These are phyloP conservation scores for Colletotrichum scovillei DNA, from an alignment of 2,329 filamentous ascomycete species.

Conservation along the genomic window DNA sequence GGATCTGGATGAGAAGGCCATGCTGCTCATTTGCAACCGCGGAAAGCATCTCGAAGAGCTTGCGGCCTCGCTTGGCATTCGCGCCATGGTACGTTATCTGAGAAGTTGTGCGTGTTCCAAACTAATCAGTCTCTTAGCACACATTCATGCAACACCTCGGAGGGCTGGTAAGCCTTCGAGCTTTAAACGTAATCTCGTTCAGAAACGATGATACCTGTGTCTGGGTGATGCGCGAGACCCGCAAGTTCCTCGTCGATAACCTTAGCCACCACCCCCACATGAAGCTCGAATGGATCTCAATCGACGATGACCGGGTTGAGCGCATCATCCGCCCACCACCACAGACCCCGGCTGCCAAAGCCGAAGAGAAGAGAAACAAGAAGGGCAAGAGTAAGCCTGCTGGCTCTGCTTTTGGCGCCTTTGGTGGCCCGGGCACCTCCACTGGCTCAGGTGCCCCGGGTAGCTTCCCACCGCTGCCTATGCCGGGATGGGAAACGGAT, in stretches of 20 bases:
- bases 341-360: constrained; percentile 40
- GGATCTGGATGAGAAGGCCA: constrained; percentile 67
- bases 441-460: constrained; percentile 22
- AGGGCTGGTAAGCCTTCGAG: constrained; percentile 60
- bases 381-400: constrained; percentile 38
- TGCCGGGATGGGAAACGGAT: constrained; percentile 41
- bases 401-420: constrained; percentile 5
- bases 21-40: constrained; percentile 62
- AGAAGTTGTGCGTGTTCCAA: background rate
- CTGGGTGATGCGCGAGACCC: constrained; percentile 67
- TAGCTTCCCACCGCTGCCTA: constrained; percentile 42
- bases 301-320: constrained; percentile 62
- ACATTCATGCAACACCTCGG: constrained; percentile 65
- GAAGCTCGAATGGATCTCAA: constrained; percentile 69
- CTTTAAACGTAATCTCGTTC: constrained; percentile 66
- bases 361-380: constrained; percentile 39
- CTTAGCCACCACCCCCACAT: constrained; percentile 65
- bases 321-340: constrained; percentile 57
- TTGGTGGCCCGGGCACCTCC: constrained; percentile 28
- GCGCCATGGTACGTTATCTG: constrained; percentile 61
- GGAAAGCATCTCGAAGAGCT: constrained; percentile 66
- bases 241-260: constrained; percentile 69
- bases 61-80: constrained; percentile 64
- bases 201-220: constrained; percentile 67
- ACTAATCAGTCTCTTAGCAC: constrained; percentile 55